These are phyloP conservation scores for Penicillium corylophilum DNA, from an alignment of 2,329 filamentous ascomycete genomes.

Conservation along the genomic window DNA sequence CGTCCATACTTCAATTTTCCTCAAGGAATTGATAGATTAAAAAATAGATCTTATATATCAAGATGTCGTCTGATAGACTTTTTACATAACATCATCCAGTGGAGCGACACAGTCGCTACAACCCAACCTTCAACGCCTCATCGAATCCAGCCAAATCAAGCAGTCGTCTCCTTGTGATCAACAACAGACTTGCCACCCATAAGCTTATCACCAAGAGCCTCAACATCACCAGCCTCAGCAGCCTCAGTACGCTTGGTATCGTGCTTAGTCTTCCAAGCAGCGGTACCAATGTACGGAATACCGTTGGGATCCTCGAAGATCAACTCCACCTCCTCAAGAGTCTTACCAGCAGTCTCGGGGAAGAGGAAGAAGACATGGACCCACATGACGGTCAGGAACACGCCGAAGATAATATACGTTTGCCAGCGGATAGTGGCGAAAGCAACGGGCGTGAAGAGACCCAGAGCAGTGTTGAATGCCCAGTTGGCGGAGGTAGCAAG, in stretches of 20 bases:
- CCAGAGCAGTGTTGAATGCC: constrained; percentile 52
- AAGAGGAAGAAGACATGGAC: constrained; percentile 34
- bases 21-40: background rate
- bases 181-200: constrained; percentile 13
- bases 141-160: background rate
- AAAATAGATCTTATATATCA: background rate
- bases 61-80: background rate
- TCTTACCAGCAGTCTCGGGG: constrained; percentile 55
- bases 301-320: constrained; percentile 56
- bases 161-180: constrained; percentile 10
- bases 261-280: constrained; percentile 40
- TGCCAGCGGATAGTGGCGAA: constrained; percentile 19
- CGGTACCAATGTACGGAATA: constrained; percentile 36
- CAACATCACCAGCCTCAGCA: constrained; percentile 32
- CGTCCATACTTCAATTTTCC: background rate
- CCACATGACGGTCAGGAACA: constrained; percentile 46
- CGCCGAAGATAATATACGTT: constrained; percentile 38
- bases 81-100: constrained; percentile 6
- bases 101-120: background rate
- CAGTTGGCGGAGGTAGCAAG: constrained; percentile 60
- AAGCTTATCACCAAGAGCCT: constrained; percentile 29
- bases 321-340: constrained; percentile 72
- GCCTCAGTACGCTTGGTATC: constrained; percentile 28
- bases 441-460: constrained; percentile 49
- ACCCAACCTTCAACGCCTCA: background rate